These are phyloP conservation scores for Zostera marina DNA, from an alignment of 116 monocot species.

Conservation along the genomic window DNA sequence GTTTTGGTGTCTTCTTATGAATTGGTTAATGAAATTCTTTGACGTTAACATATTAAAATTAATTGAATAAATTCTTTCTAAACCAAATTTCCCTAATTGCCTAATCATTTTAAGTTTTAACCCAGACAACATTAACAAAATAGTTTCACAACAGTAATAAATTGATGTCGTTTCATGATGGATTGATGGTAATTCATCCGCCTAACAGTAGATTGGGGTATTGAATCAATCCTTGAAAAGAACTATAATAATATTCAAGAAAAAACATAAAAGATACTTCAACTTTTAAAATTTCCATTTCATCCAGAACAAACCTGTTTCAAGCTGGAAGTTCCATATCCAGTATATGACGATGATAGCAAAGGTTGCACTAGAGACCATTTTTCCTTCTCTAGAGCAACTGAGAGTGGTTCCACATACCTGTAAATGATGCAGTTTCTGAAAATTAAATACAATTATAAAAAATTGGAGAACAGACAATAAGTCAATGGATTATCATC, in stretches of 20 bases:
- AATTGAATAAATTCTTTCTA: too few species aligned
- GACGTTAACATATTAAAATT: too few species aligned
- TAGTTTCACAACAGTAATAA: too few species aligned
- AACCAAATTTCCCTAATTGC: too few species aligned
- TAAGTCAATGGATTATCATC: neutral
- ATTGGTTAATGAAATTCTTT: too few species aligned
- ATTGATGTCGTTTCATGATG: too few species aligned
- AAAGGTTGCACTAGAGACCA: conserved; percentile 95
- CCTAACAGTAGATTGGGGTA: too few species aligned
- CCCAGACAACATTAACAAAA: too few species aligned
- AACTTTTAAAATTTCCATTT: neutral
- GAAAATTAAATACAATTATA: neutral
- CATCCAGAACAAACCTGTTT: conserved; percentile 32
- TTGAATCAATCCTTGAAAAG: neutral
- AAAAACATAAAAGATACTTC: neutral
- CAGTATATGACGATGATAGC: conserved; percentile 87
- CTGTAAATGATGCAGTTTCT: conserved; percentile 19
- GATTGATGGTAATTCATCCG: too few species aligned
- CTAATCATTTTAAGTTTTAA: too few species aligned
- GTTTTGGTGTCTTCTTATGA: too few species aligned
- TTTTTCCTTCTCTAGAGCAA: conserved; percentile 82
- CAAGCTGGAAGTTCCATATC: conserved; percentile 89
- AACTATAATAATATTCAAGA: neutral
- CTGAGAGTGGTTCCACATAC: conserved; percentile 76
- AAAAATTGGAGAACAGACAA: neutral